Conservation (phyloP, 371 early-diverging fungal species). For the Umbelopsis sp. region DNA sequence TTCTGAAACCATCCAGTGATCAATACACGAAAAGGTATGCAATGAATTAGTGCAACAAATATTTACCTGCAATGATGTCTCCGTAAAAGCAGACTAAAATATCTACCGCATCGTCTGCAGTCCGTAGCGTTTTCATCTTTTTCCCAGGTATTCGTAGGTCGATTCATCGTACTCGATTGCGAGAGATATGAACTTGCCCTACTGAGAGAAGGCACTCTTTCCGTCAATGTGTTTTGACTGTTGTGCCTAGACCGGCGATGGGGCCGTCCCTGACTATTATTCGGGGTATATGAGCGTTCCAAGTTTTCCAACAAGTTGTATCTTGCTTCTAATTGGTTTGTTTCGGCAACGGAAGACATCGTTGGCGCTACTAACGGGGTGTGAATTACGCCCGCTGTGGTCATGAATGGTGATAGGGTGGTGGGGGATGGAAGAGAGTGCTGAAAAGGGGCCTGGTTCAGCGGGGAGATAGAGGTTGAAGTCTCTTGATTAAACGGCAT, state of each 20-base stretch:
- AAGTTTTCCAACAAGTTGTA: neutral
- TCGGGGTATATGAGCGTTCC: neutral
- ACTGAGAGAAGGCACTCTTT: neutral
- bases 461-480: too few relatives aligned
- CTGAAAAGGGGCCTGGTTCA: neutral
- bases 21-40: neutral
- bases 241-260: neutral
- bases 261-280: neutral
- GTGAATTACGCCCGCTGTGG: neutral
- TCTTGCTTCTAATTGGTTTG: neutral
- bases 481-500: neutral
- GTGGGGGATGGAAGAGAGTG: neutral
- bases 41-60: neutral
- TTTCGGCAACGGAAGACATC: neutral
- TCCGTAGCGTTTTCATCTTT: conserved; percentile 64
- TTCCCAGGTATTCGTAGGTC: conserved; percentile 62
- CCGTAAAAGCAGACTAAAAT: conserved; percentile 67
- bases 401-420: neutral
- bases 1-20: conserved; percentile 30
- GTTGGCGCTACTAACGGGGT: neutral
- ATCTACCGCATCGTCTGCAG: conserved; percentile 69
- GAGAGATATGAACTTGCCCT: neutral
- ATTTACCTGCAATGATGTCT: conserved; percentile 81
- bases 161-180: neutral
- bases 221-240: neutral